Evolutionary conservation across 257 asterid genomes (phyloP).

Genomic region (Echium plantagineum): DNA sequence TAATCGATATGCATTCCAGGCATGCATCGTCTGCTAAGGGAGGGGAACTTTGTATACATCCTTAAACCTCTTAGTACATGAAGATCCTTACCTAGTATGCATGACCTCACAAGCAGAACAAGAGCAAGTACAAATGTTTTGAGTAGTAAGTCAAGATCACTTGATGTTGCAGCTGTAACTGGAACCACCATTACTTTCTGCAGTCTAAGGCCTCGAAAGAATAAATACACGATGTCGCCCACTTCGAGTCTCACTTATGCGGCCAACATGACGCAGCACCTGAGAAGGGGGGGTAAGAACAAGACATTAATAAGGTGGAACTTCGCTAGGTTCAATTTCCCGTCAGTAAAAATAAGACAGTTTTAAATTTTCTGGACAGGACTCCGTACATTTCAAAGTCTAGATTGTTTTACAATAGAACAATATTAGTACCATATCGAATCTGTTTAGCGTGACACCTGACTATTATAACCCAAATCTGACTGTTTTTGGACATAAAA

Average conservation of each 20-base stretch:
- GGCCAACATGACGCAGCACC: conserved; percentile 93
- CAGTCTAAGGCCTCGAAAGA: conserved; percentile 42
- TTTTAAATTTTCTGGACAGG: background rate
- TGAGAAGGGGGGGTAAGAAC: conserved; percentile 14
- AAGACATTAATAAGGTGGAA: conserved; percentile 2
- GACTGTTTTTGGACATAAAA: no score
- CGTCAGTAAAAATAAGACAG: background rate
- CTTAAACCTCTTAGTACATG: no score
- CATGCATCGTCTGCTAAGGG: no score
- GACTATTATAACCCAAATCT: no score
- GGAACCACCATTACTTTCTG: conserved; percentile 1
- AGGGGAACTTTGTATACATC: no score
- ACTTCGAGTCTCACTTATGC: conserved; percentile 59
- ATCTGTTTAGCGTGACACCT: no score
- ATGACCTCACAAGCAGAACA: background rate
- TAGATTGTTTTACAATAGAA: no score
- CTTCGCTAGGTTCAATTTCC: background rate
- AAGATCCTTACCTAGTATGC: background rate
- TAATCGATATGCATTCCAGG: no score
- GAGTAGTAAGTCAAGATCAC: background rate
- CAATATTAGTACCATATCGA: no score
- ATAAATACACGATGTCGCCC: conserved; percentile 82
- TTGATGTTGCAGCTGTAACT: background rate
- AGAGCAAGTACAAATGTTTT: background rate
- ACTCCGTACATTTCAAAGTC: no score